Conservation (phyloP, 768 basidiomycete species). For the Lactifluus hygrophoroides region DNA sequence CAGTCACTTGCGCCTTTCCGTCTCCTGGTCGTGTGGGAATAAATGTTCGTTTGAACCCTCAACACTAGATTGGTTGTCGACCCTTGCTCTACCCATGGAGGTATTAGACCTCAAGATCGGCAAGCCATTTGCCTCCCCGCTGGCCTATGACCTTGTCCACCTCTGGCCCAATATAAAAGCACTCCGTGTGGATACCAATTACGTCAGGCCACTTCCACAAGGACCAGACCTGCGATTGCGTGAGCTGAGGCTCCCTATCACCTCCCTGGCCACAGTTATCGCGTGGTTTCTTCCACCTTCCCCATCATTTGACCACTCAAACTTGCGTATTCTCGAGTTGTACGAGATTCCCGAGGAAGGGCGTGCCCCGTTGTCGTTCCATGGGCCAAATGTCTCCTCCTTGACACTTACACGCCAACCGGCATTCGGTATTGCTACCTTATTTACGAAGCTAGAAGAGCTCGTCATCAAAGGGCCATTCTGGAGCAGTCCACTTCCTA, state of each 20-base stretch:
- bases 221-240: background rate
- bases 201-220: background rate
- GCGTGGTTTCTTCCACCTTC: conserved; percentile 11
- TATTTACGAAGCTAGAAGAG: conserved; percentile 8
- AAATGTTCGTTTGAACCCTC: background rate
- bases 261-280: background rate
- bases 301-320: background rate
- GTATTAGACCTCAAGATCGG: conserved; percentile 9
- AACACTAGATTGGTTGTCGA: conserved; percentile 7
- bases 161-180: conserved; percentile 6
- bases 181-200: conserved; percentile 8
- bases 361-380: background rate
- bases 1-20: background rate
- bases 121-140: background rate
- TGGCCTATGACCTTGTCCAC: conserved; percentile 8
- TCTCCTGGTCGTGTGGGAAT: background rate
- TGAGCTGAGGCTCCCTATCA: conserved; percentile 14
- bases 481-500: conserved; percentile 8
- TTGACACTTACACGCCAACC: conserved; percentile 12
- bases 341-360: conserved; percentile 5
- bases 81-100: conserved; percentile 1
- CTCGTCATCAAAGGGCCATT: conserved; percentile 10
- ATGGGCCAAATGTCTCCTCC: background rate
- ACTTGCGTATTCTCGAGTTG: conserved; percentile 4
- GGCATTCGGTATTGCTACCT: background rate